Base-by-base conservation (phyloP, 2,329 filamentous ascomycete genomes). In the Bisporella sp. region DNA sequence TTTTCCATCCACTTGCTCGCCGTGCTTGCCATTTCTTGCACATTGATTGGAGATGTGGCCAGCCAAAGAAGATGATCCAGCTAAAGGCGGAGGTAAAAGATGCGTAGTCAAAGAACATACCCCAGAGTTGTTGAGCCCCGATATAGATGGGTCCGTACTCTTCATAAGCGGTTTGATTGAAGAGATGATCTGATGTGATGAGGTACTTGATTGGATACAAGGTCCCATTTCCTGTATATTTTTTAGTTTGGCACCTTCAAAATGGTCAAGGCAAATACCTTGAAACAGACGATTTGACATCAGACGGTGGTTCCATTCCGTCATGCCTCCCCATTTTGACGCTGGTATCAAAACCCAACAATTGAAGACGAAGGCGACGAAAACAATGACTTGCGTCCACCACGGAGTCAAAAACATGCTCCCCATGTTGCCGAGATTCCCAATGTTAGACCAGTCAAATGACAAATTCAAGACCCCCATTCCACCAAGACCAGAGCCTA, bases 91-190 rank as follows among this genome's bases (percentile, higher is more conserved):
- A 81, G 1, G 76, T 71, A 50, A 80, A 76, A 6, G 77, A 74
- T 5, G 79, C 77, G 50, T 82, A 82, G 59, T 78, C 77, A 61
- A 81, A 82, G 64, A 81, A 81, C 54, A 78, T 77, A 4, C 65
- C 63, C 79, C 79, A 83, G 3, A 80, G 69, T 41, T 75, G 71
- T 53, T 82, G 80, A 0, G 77, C 66, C 1, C 79, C 76, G 48
- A 81, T 73, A 54, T 79, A 80, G n/a, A 78, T 68, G 2, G 75
- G 75, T 0, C 79, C 79, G 33, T 76, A 67, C 51, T 73, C 63
- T 6, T 66, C 66, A 51, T 74, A 75, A 1, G 68, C 69, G 1
- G 72, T 74, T 54, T 72, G 54, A 50, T 65, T 64, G 28, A 65
- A 50, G 30, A 53, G 61, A 6, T 61, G 54, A 31, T 69, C 54